Conservation (phyloP, 768 basidiomycete genomes). For the Arthromyces matolae region DNA sequence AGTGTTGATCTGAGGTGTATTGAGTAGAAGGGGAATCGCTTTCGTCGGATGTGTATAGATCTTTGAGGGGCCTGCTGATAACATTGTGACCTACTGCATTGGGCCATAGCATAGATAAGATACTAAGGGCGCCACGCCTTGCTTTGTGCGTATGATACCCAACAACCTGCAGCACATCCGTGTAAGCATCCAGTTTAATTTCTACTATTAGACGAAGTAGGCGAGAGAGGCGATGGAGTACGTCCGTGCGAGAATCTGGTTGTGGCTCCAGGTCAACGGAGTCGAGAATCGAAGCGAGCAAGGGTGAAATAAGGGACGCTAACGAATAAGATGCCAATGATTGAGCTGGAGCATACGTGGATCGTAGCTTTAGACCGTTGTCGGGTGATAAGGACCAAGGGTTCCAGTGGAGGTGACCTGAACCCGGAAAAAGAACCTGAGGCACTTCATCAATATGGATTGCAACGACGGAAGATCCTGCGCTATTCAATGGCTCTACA, state of each 20-base stretch:
- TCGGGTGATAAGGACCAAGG: slow-evolving; percentile 23
- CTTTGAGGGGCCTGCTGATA: slow-evolving; percentile 50
- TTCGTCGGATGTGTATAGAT: slow-evolving; percentile 31
- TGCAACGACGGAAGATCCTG: slow-evolving; percentile 43
- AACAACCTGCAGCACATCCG: slow-evolving; percentile 67
- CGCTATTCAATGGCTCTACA: slow-evolving; percentile 12
- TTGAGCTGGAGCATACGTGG: slow-evolving; percentile 59
- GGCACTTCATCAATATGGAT: slow-evolving; percentile 58
- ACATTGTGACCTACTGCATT: slow-evolving; percentile 62
- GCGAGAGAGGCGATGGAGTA: slow-evolving; percentile 46
- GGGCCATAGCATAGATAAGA: slow-evolving; percentile 66
- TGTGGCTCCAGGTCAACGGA: slow-evolving; percentile 39
- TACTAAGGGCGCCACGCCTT: slow-evolving; percentile 49
- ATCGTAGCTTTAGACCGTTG: slow-evolving; percentile 30
- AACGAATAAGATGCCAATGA: slow-evolving; percentile 52
- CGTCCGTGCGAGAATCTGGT: slow-evolving; percentile 29
- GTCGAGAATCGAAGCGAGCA: slow-evolving; percentile 62
- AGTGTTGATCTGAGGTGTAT: slow-evolving; percentile 42
- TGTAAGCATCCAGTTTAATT: slow-evolving; percentile 63
- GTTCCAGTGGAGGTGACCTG: slow-evolving; percentile 19
- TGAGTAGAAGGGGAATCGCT: background rate
- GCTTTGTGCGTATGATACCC: slow-evolving; percentile 61
- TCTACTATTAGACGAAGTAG: slow-evolving; percentile 51
- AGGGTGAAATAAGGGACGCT: slow-evolving; percentile 57
- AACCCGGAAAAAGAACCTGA: slow-evolving; percentile 20